These are phyloP conservation scores for Pisolithus microcarpus DNA, from an alignment of 768 basidiomycete genomes.

Conservation along the genomic window DNA sequence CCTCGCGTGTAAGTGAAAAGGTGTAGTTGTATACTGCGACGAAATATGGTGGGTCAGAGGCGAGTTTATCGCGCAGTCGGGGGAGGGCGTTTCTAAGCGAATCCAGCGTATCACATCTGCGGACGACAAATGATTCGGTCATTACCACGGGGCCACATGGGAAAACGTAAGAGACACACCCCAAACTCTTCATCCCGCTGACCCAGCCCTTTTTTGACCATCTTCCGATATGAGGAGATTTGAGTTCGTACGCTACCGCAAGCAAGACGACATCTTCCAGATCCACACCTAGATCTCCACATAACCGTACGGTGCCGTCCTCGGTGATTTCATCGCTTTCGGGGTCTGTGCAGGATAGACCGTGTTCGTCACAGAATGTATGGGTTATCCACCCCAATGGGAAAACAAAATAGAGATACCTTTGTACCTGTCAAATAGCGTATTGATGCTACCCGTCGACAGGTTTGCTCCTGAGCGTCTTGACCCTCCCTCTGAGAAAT, in stretches of 20 bases:
- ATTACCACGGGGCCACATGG: neutral
- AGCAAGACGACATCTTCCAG: constrained; percentile 81
- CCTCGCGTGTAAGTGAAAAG: constrained; percentile 69
- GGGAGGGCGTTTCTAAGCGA: constrained; percentile 53
- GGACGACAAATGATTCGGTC: neutral
- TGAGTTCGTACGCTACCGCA: constrained; percentile 73
- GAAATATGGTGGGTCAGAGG: constrained; percentile 64
- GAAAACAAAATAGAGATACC: constrained; percentile 31
- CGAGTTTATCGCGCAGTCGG: constrained; percentile 51
- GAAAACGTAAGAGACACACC: constrained; percentile 31
- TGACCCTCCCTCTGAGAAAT: constrained; percentile 41
- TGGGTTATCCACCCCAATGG: neutral
- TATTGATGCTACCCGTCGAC: constrained; percentile 47
- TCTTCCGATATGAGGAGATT: constrained; percentile 63
- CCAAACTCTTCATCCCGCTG: constrained; percentile 71
- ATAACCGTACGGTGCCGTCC: constrained; percentile 75
- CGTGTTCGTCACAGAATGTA: neutral
- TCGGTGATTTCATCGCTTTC: constrained; percentile 60
- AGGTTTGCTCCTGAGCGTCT: constrained; percentile 21
- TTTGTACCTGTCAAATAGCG: constrained; percentile 64
- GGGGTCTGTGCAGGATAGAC: constrained; percentile 34
- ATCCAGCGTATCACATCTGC: constrained; percentile 58
- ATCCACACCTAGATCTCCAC: constrained; percentile 60
- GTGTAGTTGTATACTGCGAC: constrained; percentile 71
- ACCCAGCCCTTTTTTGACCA: constrained; percentile 70